Percentiles rank a stretch among this genome's conserved stretches.
Evolutionary conservation across 2,329 filamentous ascomycete genomes (phyloP).

Genomic region (Penicillium sp.): DNA sequence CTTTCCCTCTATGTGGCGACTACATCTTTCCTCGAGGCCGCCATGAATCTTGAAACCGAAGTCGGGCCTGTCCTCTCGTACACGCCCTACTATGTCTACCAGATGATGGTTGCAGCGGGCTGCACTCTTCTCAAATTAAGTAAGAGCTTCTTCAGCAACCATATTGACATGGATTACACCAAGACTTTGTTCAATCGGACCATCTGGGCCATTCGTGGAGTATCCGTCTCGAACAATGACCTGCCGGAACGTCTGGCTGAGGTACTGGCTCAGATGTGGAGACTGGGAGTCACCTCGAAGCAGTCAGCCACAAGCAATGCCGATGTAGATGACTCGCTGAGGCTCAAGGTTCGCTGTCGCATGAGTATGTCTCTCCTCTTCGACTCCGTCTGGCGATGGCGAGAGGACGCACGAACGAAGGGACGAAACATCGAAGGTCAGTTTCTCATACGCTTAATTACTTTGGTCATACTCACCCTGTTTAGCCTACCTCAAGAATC

Average conservation of each 20-base stretch:
- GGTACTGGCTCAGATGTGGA: conserved; percentile 65
- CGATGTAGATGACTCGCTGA: conserved; percentile 48
- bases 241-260: conserved; percentile 63
- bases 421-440: conserved; percentile 70
- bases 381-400: conserved; percentile 67
- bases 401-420: conserved; percentile 64
- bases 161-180: conserved; percentile 56
- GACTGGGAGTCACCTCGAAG: conserved; percentile 42
- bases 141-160: conserved; percentile 61
- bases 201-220: conserved; percentile 57
- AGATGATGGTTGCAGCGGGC: conserved; percentile 64
- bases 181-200: conserved; percentile 58
- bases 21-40: conserved; percentile 47
- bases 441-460: neutral
- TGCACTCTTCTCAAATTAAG: conserved; percentile 65
- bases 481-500: conserved; percentile 71
- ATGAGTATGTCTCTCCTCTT: conserved; percentile 68
- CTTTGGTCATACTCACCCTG: conserved; percentile 6
- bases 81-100: conserved; percentile 62
- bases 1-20: conserved; percentile 47
- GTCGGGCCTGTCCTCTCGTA: conserved; percentile 52
- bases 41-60: conserved; percentile 44
- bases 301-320: conserved; percentile 26
- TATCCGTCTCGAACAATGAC: conserved; percentile 63
- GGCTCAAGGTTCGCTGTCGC: conserved; percentile 63